These are phyloP conservation scores for Myriangium duriaei DNA, from an alignment of 2,329 filamentous ascomycete species.

Conservation along the genomic window DNA sequence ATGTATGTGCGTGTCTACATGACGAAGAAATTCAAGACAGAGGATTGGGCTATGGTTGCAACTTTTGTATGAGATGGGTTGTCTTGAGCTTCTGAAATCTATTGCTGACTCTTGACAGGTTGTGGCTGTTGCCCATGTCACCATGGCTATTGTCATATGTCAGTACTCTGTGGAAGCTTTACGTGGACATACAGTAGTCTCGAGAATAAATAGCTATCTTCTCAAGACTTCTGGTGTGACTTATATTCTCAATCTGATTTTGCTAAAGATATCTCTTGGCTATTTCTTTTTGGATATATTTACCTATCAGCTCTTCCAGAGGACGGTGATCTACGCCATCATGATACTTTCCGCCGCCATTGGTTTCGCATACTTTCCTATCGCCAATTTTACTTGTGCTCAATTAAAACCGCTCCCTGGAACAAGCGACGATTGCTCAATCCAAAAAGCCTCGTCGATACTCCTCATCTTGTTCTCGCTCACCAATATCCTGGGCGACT, in stretches of 20 bases:
- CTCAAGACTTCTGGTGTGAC: constrained; percentile 23
- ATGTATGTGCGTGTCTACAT: constrained; percentile 4
- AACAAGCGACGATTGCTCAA: constrained; percentile 15
- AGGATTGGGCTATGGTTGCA: constrained; percentile 7
- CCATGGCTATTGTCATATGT: background rate
- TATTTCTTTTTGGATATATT: constrained; percentile 38
- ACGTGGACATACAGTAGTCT: background rate
- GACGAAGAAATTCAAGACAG: constrained; percentile 1
- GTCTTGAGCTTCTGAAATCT: background rate
- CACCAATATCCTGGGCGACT: constrained; percentile 25
- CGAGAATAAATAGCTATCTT: background rate
- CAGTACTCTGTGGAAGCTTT: background rate
- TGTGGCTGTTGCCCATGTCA: background rate
- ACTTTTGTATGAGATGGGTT: constrained; percentile 1
- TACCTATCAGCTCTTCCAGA: constrained; percentile 30
- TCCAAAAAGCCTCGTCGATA: constrained; percentile 7
- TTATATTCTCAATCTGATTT: constrained; percentile 34
- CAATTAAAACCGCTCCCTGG: constrained; percentile 32
- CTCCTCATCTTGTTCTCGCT: constrained; percentile 13
- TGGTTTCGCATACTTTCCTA: constrained; percentile 35
- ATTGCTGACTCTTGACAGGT: background rate
- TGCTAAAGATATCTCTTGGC: constrained; percentile 37
- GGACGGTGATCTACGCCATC: constrained; percentile 29
- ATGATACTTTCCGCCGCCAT: constrained; percentile 30
- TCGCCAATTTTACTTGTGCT: constrained; percentile 38